A percentile compares a stretch with the other conserved stretches of the same genome.
Evolutionary conservation across 805 yeast species (phyloP).

Genomic region (Spathaspora sp.): DNA sequence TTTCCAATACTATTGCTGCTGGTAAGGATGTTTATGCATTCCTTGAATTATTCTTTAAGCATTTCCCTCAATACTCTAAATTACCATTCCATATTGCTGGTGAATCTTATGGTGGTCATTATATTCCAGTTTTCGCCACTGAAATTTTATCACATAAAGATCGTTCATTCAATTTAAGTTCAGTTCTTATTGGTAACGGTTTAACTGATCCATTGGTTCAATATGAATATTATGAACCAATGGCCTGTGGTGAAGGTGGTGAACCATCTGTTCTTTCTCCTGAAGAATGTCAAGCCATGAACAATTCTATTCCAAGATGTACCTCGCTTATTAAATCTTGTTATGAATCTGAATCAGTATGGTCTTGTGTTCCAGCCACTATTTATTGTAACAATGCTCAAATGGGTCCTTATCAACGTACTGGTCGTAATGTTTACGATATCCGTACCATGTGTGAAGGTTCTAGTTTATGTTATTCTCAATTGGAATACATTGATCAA

Average conservation of each 20-base stretch:
- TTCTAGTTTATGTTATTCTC: constrained; percentile 69
- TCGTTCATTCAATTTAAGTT: constrained; percentile 53
- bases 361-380: constrained; percentile 89
- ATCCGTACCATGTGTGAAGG: constrained; percentile 78
- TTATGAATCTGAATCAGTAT: constrained; percentile 67
- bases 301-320: constrained; percentile 67
- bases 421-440: constrained; percentile 91
- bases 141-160: constrained; percentile 40
- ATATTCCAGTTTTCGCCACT: constrained; percentile 42
- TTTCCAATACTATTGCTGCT: constrained; percentile 29
- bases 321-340: constrained; percentile 70
- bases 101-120: constrained; percentile 47
- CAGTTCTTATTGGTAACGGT: constrained; percentile 90
- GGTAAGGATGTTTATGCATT: constrained; percentile 34
- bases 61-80: constrained; percentile 29
- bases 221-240: constrained; percentile 77
- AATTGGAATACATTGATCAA: constrained; percentile 66
- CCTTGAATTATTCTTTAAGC: constrained; percentile 33
- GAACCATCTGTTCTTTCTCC: constrained; percentile 67
- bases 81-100: constrained; percentile 36
- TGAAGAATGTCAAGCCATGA: constrained; percentile 68
- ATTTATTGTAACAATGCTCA: constrained; percentile 84
- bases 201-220: constrained; percentile 82
- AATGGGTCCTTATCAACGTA: constrained; percentile 74
- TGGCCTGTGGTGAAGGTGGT: constrained; percentile 94